Percentiles rank a stretch among this genome's conserved stretches.
Conservation (phyloP, 1,284 basidiomycete species). For the Cutaneotrichosporon sp. region DNA sequence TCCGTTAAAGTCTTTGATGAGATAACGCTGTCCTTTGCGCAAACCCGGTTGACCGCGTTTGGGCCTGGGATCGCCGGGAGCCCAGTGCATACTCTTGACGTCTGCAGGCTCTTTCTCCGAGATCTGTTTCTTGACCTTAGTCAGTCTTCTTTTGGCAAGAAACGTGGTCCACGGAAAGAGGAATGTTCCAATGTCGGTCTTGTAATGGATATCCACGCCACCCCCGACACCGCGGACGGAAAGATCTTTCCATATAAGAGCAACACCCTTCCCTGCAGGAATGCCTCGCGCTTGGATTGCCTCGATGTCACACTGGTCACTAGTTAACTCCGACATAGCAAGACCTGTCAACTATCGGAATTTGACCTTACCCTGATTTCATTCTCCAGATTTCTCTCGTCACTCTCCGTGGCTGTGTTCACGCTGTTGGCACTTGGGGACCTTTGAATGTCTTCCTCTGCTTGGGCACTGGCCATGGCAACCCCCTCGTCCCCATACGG, state of each 20-base stretch:
- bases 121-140: background rate
- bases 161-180: background rate
- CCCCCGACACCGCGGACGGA: constrained; percentile 1
- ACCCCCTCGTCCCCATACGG: too few relatives aligned
- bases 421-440: too few relatives aligned
- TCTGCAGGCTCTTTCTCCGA: too few relatives aligned
- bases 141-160: background rate
- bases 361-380: too few relatives aligned
- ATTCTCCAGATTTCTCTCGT: too few relatives aligned
- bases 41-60: constrained; percentile 30
- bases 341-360: too few relatives aligned
- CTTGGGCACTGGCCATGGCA: too few relatives aligned
- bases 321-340: too few relatives aligned
- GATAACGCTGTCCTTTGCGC: constrained; percentile 37
- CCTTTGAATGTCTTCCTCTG: too few relatives aligned
- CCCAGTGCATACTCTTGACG: too few relatives aligned
- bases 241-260: constrained; percentile 1
- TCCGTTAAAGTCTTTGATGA: constrained; percentile 37
- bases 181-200: background rate
- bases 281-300: background rate
- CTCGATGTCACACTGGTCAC: background rate
- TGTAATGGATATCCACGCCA: background rate
- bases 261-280: background rate
- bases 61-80: too few relatives aligned
- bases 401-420: too few relatives aligned